Evolutionary conservation across 2,329 filamentous ascomycete species (phyloP).

Genomic region (Fusarium sp.): DNA sequence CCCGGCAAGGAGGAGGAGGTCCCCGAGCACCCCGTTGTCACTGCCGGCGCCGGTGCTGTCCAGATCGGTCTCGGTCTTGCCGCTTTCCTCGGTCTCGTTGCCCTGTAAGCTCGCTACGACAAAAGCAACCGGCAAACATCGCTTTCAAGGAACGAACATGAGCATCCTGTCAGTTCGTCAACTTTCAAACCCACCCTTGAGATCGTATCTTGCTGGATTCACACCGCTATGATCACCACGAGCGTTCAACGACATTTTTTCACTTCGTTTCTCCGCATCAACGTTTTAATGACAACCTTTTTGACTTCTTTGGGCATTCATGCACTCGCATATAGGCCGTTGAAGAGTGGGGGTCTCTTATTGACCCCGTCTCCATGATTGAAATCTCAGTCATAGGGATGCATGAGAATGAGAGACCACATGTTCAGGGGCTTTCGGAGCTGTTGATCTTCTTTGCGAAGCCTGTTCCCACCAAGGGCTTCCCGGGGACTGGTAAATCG

Average conservation of each 20-base stretch:
- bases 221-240: slow-evolving; percentile 22
- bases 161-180: slow-evolving; percentile 9
- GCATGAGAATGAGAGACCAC: slow-evolving; percentile 1
- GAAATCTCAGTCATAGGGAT: neutral
- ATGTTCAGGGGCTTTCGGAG: slow-evolving; percentile 17
- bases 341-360: neutral
- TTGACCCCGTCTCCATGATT: neutral
- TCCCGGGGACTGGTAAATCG: slow-evolving; percentile 5
- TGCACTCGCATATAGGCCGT: slow-evolving; percentile 31
- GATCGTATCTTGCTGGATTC: neutral
- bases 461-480: slow-evolving; percentile 3
- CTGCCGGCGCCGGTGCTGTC: slow-evolving; percentile 41
- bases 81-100: slow-evolving; percentile 43
- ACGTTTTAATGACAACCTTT: slow-evolving; percentile 37
- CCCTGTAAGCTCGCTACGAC: slow-evolving; percentile 43
- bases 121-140: neutral
- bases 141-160: slow-evolving; percentile 2
- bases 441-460: slow-evolving; percentile 22
- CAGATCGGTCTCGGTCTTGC: slow-evolving; percentile 48
- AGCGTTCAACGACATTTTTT: slow-evolving; percentile 32
- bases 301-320: slow-evolving; percentile 18
- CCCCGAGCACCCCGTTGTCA: slow-evolving; percentile 42
- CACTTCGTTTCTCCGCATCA: slow-evolving; percentile 25
- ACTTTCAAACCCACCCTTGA: neutral
- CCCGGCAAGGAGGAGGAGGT: slow-evolving; percentile 17